Evolutionary conservation across 345 rosid genomes (phyloP).

Genomic region (Salix suchowensis): DNA sequence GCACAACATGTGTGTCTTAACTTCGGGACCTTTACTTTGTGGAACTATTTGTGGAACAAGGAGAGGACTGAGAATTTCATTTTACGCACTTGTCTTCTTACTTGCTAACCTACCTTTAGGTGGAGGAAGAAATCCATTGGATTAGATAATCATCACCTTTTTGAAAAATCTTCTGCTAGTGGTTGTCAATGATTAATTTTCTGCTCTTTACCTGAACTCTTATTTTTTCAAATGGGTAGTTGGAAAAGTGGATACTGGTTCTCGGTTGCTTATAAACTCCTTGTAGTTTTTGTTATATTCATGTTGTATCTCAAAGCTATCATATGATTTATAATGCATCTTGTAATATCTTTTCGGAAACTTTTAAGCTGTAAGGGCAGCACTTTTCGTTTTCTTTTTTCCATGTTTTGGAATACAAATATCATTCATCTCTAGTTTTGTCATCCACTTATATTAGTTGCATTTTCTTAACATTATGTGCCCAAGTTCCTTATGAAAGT

Average conservation of each 20-base stretch:
- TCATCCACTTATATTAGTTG: background rate
- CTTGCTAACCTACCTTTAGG: background rate
- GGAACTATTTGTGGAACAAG: background rate
- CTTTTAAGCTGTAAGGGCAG: background rate
- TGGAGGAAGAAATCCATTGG: background rate
- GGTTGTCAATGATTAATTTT: background rate
- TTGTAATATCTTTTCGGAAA: background rate
- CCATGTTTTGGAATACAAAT: background rate
- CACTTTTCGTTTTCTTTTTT: background rate
- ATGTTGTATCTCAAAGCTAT: background rate
- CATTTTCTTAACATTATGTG: background rate
- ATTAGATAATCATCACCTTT: background rate
- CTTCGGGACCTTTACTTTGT: background rate
- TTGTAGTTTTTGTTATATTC: background rate
- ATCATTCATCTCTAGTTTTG: background rate
- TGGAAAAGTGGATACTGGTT: background rate
- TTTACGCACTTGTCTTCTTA: background rate
- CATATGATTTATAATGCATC: background rate
- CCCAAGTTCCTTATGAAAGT: background rate
- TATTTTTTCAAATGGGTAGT: background rate
- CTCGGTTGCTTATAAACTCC: background rate
- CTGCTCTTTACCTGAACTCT: background rate
- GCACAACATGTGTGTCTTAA: background rate
- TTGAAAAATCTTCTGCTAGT: background rate
- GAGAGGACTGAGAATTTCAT: background rate